Conservation (phyloP, 2,329 filamentous ascomycete genomes). For the Exophiala viscosa region DNA sequence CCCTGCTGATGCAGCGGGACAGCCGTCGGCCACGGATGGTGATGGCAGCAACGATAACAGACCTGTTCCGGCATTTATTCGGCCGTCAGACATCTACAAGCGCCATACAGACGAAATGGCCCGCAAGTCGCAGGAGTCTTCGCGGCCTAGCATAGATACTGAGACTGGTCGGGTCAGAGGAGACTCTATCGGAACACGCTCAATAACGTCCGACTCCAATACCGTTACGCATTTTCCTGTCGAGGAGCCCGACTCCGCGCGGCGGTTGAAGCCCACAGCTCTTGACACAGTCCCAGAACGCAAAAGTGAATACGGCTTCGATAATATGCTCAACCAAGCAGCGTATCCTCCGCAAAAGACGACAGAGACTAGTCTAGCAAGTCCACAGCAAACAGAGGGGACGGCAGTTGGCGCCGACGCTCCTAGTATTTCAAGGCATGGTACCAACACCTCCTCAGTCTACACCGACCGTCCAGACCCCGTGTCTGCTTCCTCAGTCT, state of each 20-base stretch:
- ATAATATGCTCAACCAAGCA: constrained; percentile 36
- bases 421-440: constrained; percentile 13
- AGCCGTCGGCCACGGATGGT: neutral
- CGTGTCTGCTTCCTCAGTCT: constrained; percentile 21
- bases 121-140: constrained; percentile 55
- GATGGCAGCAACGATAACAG: constrained; percentile 8
- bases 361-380: neutral
- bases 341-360: neutral
- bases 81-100: constrained; percentile 74
- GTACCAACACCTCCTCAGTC: constrained; percentile 26
- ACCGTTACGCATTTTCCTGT: constrained; percentile 2
- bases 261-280: constrained; percentile 37
- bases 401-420: constrained; percentile 14
- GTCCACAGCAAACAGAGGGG: constrained; percentile 11
- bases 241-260: constrained; percentile 36
- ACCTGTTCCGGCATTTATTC: constrained; percentile 50
- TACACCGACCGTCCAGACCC: constrained; percentile 28
- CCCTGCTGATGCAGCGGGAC: constrained; percentile 1
- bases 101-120: constrained; percentile 64
- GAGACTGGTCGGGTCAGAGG: constrained; percentile 20
- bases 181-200: constrained; percentile 24
- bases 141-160: constrained; percentile 54
- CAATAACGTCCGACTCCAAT: constrained; percentile 25
- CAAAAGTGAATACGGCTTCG: constrained; percentile 58
- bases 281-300: constrained; percentile 56